These are phyloP conservation scores for Cercophora scortea DNA, from an alignment of 495 filamentous ascomycete species.

Conservation along the genomic window DNA sequence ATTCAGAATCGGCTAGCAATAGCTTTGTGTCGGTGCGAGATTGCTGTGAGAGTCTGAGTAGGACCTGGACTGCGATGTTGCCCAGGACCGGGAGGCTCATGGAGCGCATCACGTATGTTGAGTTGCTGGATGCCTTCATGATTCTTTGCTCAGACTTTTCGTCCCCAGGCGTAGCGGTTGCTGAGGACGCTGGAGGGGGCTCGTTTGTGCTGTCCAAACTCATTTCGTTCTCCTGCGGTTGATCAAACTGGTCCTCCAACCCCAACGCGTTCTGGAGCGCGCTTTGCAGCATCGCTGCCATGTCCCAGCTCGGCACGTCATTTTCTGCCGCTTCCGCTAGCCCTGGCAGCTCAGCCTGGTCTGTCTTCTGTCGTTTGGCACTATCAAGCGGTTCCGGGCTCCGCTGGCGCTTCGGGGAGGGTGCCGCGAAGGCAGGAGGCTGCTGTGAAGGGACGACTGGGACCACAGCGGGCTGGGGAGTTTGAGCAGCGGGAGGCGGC, in stretches of 20 bases:
- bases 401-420: slow-evolving; percentile 23
- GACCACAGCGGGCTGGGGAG: background rate
- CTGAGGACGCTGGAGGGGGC: background rate
- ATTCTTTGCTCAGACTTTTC: slow-evolving; percentile 17
- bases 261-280: slow-evolving; percentile 21
- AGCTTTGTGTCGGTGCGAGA: slow-evolving; percentile 55
- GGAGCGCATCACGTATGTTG: slow-evolving; percentile 22
- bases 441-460: background rate
- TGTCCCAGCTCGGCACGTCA: slow-evolving; percentile 7
- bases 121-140: slow-evolving; percentile 23
- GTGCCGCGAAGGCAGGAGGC: background rate
- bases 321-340: slow-evolving; percentile 1
- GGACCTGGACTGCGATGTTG: slow-evolving; percentile 37
- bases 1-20: slow-evolving; percentile 54
- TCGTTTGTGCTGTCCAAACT: slow-evolving; percentile 16
- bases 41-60: slow-evolving; percentile 37
- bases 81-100: slow-evolving; percentile 36
- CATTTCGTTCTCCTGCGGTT: background rate
- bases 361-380: slow-evolving; percentile 29
- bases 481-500: background rate
- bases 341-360: slow-evolving; percentile 4
- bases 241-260: slow-evolving; percentile 9
- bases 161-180: slow-evolving; percentile 7
- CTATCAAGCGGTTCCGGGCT: slow-evolving; percentile 18
- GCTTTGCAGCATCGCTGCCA: slow-evolving; percentile 18